Evolutionary conservation across 2,329 filamentous ascomycete species (phyloP).

Genomic region (Xylaria sp.): DNA sequence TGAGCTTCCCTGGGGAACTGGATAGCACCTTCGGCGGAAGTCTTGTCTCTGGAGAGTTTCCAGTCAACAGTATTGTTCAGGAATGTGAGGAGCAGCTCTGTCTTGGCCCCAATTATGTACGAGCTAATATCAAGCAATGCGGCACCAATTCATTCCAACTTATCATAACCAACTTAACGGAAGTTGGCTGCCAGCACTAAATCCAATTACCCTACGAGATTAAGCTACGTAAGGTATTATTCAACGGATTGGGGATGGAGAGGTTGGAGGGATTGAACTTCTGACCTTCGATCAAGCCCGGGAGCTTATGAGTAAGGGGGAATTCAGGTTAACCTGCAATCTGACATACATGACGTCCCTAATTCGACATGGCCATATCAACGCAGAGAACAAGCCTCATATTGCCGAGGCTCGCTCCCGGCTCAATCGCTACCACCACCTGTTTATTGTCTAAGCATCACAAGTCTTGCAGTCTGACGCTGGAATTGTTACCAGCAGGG

Average conservation of each 20-base stretch:
- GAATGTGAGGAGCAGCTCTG: too few species aligned
- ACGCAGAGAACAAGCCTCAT: too few species aligned
- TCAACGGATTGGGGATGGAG: background rate
- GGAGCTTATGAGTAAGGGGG: background rate
- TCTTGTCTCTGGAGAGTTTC: too few species aligned
- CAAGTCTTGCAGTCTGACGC: too few species aligned
- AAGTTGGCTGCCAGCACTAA: background rate
- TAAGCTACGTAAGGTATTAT: background rate
- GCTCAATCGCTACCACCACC: too few species aligned
- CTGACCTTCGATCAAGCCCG: background rate
- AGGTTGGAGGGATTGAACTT: background rate
- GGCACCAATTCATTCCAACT: slow-evolving; percentile 1
- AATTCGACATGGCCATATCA: too few species aligned
- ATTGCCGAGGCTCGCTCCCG: too few species aligned
- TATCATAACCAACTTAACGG: background rate
- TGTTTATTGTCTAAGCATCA: too few species aligned
- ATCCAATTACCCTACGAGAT: slow-evolving; percentile 7
- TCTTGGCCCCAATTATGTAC: background rate
- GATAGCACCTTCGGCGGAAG: too few species aligned
- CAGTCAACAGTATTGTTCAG: too few species aligned
- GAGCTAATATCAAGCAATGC: slow-evolving; percentile 2
- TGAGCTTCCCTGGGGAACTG: too few species aligned
- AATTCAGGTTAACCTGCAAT: background rate
- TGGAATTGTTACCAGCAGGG: too few species aligned
- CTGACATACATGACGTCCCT: background rate